phyloP scores from a whole-genome alignment of 2,329 filamentous ascomycete species.

The Hypoxylon sp. region DNA sequence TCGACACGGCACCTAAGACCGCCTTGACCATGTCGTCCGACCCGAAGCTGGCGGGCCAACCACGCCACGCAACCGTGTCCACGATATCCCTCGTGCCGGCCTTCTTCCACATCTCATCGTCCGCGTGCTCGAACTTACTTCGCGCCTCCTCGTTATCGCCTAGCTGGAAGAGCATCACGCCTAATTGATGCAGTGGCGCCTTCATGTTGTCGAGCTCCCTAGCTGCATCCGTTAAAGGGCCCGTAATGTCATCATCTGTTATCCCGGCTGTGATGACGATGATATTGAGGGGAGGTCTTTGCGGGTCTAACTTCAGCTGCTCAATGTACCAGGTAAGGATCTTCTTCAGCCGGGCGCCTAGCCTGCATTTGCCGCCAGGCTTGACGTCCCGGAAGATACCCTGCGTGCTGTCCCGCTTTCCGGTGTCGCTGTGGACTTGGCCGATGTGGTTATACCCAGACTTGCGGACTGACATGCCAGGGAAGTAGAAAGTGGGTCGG shows the following conservation, averaged over 20 bases:
- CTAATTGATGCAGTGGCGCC: slow-evolving; percentile 58
- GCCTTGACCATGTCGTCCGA: slow-evolving; percentile 48
- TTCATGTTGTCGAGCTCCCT: slow-evolving; percentile 41
- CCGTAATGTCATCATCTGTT: slow-evolving; percentile 42
- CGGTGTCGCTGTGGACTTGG: slow-evolving; percentile 44
- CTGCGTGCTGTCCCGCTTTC: slow-evolving; percentile 46
- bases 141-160: slow-evolving; percentile 46
- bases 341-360: slow-evolving; percentile 48
- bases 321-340: slow-evolving; percentile 49
- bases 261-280: slow-evolving; percentile 50
- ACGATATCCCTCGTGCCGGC: slow-evolving; percentile 46
- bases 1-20: slow-evolving; percentile 42
- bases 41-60: slow-evolving; percentile 43
- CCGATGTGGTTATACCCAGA: slow-evolving; percentile 49
- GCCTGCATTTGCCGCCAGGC: slow-evolving; percentile 49
- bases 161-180: slow-evolving; percentile 48
- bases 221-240: slow-evolving; percentile 38
- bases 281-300: slow-evolving; percentile 49
- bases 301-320: slow-evolving; percentile 48
- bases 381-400: slow-evolving; percentile 46
- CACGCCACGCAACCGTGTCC: slow-evolving; percentile 47
- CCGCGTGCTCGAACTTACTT: slow-evolving; percentile 44
- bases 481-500: slow-evolving; percentile 44
- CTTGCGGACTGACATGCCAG: slow-evolving; percentile 46
- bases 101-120: slow-evolving; percentile 44